Conservation (phyloP, 2,329 filamentous ascomycete species). For the Aspergillus piperis region DNA sequence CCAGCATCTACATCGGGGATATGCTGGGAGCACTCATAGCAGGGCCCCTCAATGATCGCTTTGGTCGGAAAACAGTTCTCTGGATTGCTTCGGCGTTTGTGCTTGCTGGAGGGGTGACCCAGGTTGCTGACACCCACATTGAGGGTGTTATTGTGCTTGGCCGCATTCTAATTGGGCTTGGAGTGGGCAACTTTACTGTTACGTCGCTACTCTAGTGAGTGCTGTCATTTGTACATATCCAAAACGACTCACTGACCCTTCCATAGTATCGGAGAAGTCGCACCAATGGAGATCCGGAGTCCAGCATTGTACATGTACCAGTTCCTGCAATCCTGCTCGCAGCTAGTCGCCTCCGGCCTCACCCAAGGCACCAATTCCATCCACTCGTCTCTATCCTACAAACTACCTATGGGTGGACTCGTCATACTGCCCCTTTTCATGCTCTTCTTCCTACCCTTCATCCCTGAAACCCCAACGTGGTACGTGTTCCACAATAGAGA, state of each 20-base stretch:
- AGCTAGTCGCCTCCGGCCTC: slow-evolving; percentile 31
- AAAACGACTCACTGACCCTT: background rate
- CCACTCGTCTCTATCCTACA: slow-evolving; percentile 25
- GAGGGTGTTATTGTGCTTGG: slow-evolving; percentile 31
- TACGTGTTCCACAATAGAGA: slow-evolving; percentile 31
- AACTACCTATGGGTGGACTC: slow-evolving; percentile 31
- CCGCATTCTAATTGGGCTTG: slow-evolving; percentile 31
- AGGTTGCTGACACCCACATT: slow-evolving; percentile 24
- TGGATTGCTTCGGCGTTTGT: slow-evolving; percentile 37
- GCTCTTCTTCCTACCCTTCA: slow-evolving; percentile 27
- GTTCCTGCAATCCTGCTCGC: slow-evolving; percentile 33
- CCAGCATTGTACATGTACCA: slow-evolving; percentile 34
- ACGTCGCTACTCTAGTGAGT: slow-evolving; percentile 31
- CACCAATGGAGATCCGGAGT: slow-evolving; percentile 27
- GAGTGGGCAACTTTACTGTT: slow-evolving; percentile 36
- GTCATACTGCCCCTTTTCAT: slow-evolving; percentile 27
- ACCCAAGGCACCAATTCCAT: slow-evolving; percentile 32
- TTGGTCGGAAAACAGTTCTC: slow-evolving; percentile 40
- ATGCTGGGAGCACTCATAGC: slow-evolving; percentile 37
- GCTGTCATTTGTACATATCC: too few species aligned
- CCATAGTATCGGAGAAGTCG: slow-evolving; percentile 32
- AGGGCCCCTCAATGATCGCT: slow-evolving; percentile 41
- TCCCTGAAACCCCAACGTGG: slow-evolving; percentile 36
- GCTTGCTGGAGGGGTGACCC: slow-evolving; percentile 31
- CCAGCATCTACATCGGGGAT: slow-evolving; percentile 46